A percentile compares a stretch with the other conserved stretches of the same genome.
These are phyloP conservation scores for Microsporum audouinii DNA, from an alignment of 2,329 filamentous ascomycete genomes.

Conservation along the genomic window DNA sequence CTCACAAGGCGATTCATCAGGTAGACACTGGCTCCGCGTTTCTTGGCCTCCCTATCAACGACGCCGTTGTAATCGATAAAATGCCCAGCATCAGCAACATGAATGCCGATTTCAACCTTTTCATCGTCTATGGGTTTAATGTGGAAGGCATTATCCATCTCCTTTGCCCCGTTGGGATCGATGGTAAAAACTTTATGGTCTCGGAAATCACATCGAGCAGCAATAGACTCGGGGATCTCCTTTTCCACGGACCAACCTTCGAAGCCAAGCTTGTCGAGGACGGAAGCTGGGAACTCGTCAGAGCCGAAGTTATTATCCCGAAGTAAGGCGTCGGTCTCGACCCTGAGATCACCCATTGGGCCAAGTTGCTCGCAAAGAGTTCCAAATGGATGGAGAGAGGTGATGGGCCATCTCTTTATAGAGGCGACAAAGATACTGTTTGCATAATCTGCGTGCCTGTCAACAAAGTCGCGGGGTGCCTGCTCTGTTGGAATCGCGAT, in stretches of 20 bases:
- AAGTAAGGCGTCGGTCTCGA: conserved; percentile 92
- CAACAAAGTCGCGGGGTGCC: conserved; percentile 92
- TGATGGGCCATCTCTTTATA: conserved; percentile 99
- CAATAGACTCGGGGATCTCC: conserved; percentile 64
- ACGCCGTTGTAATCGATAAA: conserved; percentile 95
- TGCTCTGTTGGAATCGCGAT: conserved; percentile 98
- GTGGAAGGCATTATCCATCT: conserved; percentile 86
- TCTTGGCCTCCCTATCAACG: conserved; percentile 94
- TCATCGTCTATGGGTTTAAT: conserved; percentile 74
- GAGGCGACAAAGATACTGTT: conserved; percentile 97
- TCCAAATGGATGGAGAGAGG: conserved; percentile 96
- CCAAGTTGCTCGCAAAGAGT: conserved; percentile 95
- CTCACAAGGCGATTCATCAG: conserved; percentile 80
- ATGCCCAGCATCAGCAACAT: conserved; percentile 89
- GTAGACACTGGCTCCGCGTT: conserved; percentile 91
- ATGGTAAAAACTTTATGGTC: conserved; percentile 82
- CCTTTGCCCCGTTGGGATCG: conserved; percentile 74
- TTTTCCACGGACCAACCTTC: conserved; percentile 82
- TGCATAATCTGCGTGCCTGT: conserved; percentile 95
- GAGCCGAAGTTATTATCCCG: conserved; percentile 98
- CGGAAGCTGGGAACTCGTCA: conserved; percentile 94
- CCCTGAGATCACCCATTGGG: conserved; percentile 92
- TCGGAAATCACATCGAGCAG: conserved; percentile 78
- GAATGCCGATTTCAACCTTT: conserved; percentile 85
- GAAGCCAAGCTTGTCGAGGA: conserved; percentile 80